Evolutionary conservation across 352 stramenopile species (phyloP), one percentile per base, ranked within the genome.

Genomic region (Phytophthora palmivora): DNA sequence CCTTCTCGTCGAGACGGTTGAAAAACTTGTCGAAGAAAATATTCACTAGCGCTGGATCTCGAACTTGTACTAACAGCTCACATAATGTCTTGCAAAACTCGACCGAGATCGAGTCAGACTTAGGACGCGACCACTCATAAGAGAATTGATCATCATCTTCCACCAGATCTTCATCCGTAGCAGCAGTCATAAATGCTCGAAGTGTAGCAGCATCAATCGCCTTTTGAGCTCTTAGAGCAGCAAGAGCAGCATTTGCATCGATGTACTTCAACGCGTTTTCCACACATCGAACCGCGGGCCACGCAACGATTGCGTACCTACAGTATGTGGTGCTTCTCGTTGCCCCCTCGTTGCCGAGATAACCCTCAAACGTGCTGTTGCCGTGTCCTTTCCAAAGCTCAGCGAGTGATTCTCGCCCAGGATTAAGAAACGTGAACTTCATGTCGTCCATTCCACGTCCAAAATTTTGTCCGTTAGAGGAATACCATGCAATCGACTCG

Each of bases 371-470:
- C 9, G 14, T 53, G 14, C 26, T 59, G 21, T 30, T 33, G 15
- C 59, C 59, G 8, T 53, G 59, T 0, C 22, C 11, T 19, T 58
- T 21, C 62, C 56, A 75, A 2, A 61, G 8, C 33, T 72, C 39
- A 15, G 11, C 8, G 16, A 61, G 37, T 2, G 58, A 58, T 36
- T 63, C 50, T 9, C 45, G 22, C 6, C 44, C 39, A 15, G 63
- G 68, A 47, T 73, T 76, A 12, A 76, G 42, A 14, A 73, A 69
- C 12, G 61, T 69, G 7, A 73, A 19, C 15, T 45, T 8, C 6
- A 49, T 49, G 14, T 30, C 6, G 2, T 56, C 24, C n/a, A 21
- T 53, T 12, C 6, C 37, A n/a, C 12, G 12, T 7, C 64, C 64
- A 11, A 55, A 11, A 32, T 38, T 18, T 32, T 49, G 26, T 10